Percentiles rank a stretch among this genome's conserved stretches.
Conservation (phyloP, 805 yeast species). For the Cyberlindnera euphorbiiphila region DNA sequence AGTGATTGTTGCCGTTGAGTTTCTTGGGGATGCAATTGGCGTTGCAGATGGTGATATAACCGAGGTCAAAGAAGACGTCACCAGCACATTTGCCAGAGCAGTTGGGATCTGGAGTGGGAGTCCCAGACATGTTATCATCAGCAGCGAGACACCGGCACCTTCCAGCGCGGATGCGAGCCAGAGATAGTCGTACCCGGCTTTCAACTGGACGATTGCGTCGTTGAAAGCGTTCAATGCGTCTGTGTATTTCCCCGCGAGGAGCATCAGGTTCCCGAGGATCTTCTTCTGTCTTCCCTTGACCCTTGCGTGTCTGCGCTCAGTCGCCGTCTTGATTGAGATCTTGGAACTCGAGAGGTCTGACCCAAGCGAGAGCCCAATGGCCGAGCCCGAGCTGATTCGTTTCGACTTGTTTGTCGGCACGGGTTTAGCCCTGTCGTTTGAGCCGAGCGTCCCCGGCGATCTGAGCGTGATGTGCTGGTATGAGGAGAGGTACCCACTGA, state of each 20-base stretch:
- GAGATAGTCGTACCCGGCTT: constrained; percentile 64
- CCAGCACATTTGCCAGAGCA: constrained; percentile 28
- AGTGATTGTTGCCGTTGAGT: constrained; percentile 30
- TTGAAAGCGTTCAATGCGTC: constrained; percentile 70
- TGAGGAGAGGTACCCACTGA: constrained; percentile 68
- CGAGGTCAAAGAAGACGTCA: constrained; percentile 30
- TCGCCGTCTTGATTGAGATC: constrained; percentile 31
- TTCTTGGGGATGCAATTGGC: constrained; percentile 46
- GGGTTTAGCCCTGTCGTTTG: constrained; percentile 40
- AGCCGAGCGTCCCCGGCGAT: constrained; percentile 69
- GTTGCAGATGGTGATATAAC: constrained; percentile 21
- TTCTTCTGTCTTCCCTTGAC: constrained; percentile 73
- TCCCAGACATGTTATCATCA: constrained; percentile 55
- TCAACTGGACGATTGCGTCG: constrained; percentile 63
- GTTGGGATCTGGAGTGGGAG: constrained; percentile 42
- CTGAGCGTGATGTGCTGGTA: constrained; percentile 76
- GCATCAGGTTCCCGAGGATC: constrained; percentile 67
- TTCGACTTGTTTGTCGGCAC: constrained; percentile 37
- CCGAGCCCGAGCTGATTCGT: constrained; percentile 30
- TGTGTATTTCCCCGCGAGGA: constrained; percentile 73
- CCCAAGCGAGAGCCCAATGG: constrained; percentile 21
- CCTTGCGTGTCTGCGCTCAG: constrained; percentile 37
- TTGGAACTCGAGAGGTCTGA: constrained; percentile 33
- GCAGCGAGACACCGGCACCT: constrained; percentile 63
- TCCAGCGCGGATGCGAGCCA: constrained; percentile 93